A percentile compares a stretch with the other conserved stretches of the same genome.
These are phyloP conservation scores for Nelumbo lutea DNA, from an alignment of 164 flowering plant genomes.

Conservation along the genomic window DNA sequence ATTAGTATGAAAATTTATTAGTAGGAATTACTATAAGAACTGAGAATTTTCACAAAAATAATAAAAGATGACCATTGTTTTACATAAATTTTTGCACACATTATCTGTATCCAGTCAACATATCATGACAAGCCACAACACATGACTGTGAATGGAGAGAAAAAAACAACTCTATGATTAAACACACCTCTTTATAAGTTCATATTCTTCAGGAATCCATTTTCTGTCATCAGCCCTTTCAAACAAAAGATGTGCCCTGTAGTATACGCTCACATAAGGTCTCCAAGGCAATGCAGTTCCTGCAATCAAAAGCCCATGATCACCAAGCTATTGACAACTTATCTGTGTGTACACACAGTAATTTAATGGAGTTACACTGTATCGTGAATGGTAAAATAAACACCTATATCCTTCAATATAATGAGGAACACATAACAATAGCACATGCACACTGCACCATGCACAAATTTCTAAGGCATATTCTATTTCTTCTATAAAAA, in stretches of 20 bases:
- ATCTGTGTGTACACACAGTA: not conserved
- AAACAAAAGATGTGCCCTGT: slow-evolving; percentile 50
- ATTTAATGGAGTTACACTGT: too few species aligned
- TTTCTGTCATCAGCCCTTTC: slow-evolving; percentile 38
- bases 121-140: not conserved
- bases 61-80: not conserved
- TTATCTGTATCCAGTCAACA: too few species aligned
- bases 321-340: not conserved
- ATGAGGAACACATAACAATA: too few species aligned
- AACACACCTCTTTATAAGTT: slow-evolving; percentile 24
- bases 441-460: too few species aligned
- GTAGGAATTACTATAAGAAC: not conserved
- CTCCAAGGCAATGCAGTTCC: slow-evolving; percentile 46
- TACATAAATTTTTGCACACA: not conserved
- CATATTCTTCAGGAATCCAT: slow-evolving; percentile 54
- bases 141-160: not conserved
- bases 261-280: slow-evolving; percentile 29
- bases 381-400: not conserved
- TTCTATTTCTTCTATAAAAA: too few species aligned
- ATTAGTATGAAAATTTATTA: not conserved
- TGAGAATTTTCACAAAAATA: not conserved
- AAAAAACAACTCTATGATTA: not conserved
- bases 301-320: slow-evolving; percentile 1
- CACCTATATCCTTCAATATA: not conserved
- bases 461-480: too few species aligned